Evolutionary conservation across 257 asterid species (phyloP).

Genomic region (Voacanga thouarsii): DNA sequence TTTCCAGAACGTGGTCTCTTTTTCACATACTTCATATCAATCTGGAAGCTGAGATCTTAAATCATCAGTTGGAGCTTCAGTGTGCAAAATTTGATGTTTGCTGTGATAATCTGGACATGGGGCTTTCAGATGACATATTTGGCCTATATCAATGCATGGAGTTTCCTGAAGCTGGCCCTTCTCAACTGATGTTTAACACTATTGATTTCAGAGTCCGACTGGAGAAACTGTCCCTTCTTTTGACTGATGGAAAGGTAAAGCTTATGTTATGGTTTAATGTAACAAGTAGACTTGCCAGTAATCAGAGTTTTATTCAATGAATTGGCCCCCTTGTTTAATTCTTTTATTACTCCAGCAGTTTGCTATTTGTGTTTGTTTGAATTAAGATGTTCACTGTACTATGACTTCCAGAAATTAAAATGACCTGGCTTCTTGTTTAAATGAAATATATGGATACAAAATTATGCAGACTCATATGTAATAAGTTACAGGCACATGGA

Average conservation of each 20-base stretch:
- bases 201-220: conserved; percentile 53
- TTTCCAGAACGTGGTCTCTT: conserved; percentile 57
- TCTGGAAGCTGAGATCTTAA: conserved; percentile 49
- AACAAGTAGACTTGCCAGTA: not conserved
- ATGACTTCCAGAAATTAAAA: not conserved
- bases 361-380: not conserved
- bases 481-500: not conserved
- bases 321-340: not conserved
- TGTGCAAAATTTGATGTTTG: conserved; percentile 42
- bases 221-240: conserved; percentile 62
- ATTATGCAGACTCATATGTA: not conserved
- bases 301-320: conserved; percentile 3
- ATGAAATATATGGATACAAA: not conserved
- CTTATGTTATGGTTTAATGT: not conserved
- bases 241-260: conserved; percentile 80
- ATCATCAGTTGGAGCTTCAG: conserved; percentile 35
- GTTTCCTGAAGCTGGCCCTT: conserved; percentile 53
- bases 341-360: not conserved
- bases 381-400: not conserved
- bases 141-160: conserved; percentile 50
- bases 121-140: conserved; percentile 62
- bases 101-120: conserved; percentile 61
- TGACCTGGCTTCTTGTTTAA: not conserved
- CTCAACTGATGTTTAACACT: conserved; percentile 38
- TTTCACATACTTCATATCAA: conserved; percentile 66